These are phyloP conservation scores for Volvariella volvacea DNA, from an alignment of 1,284 basidiomycete species.

Conservation along the genomic window DNA sequence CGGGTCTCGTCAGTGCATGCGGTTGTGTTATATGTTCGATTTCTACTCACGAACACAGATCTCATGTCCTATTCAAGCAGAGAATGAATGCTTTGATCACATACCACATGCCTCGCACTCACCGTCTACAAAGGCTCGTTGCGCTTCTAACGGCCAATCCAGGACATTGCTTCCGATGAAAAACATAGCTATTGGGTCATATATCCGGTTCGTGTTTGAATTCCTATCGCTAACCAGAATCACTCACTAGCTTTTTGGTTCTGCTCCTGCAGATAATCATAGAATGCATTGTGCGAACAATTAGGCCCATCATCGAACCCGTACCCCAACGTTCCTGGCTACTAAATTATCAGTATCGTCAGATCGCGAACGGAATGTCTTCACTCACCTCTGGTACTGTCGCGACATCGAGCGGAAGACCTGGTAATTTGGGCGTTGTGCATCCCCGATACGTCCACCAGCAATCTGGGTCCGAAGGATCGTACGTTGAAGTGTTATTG, in stretches of 20 bases:
- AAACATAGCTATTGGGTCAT: conserved; percentile 50
- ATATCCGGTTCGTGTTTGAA: conserved; percentile 66
- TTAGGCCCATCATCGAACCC: conserved; percentile 72
- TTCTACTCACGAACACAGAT: conserved; percentile 44
- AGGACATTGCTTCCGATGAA: conserved; percentile 76
- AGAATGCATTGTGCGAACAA: conserved; percentile 59
- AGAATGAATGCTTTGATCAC: neutral
- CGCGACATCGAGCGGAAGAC: conserved; percentile 46
- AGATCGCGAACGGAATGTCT: neutral
- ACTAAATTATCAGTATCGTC: neutral
- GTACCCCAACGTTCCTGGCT: conserved; percentile 57
- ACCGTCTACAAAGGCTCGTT: conserved; percentile 54
- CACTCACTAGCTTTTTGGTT: conserved; percentile 64
- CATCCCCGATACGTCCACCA: conserved; percentile 61
- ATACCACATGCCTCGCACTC: conserved; percentile 6
- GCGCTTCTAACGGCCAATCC: conserved; percentile 66
- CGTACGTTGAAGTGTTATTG: conserved; percentile 14
- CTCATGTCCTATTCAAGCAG: conserved; percentile 45
- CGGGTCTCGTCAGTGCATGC: neutral
- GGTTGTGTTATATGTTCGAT: neutral
- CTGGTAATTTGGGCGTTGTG: conserved; percentile 40
- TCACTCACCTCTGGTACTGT: conserved; percentile 49
- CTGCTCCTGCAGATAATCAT: conserved; percentile 53
- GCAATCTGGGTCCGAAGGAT: conserved; percentile 36
- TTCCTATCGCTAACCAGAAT: conserved; percentile 38